Evolutionary conservation across 2,329 filamentous ascomycete species (phyloP), one percentile per base, ranked within the genome.

Genomic region (Alternaria longipes): DNA sequence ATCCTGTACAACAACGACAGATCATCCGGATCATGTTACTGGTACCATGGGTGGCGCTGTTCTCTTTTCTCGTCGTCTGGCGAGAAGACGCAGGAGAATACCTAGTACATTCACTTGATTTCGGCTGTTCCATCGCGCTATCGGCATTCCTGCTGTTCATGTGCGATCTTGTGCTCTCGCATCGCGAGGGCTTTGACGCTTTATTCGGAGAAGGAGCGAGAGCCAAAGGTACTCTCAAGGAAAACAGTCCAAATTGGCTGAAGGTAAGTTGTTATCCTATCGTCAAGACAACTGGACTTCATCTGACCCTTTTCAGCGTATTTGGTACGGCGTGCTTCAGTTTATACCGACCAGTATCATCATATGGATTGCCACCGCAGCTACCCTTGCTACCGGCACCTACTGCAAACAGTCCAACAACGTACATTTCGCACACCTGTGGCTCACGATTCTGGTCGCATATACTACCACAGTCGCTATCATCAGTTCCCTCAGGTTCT

Each of bases 251-350:
- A 8, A 36, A 12, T n/a, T 74, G 67, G 65, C 52, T 77, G 8
- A 76, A 67, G 66, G 74, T 73, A 63, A 40, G 12, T 22, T 38
- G 0, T 30, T 49, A 45, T 14, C 11, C 18, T 30, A 14, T n/a
- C 41, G 4, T 18, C 18, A 14, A 26, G 4, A 24, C 26, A 26
- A 8, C 0, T 7, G 36, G 16, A 40, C 8, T 5, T 4, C 8
- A 26, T 20, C 57, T 52, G 18, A 56, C 38, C 22, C 14, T 30
- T 11, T n/a, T 6, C 49, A 77, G 74, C 62, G 65, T 22, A 63
- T 46, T 6, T 76, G 73, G 75, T 77, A 75, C 56, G 59, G 65
- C 14, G 72, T 74, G 1, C 69, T 77, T 20, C 74, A 77, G 44
- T 76, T 72, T 59, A 74, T 77, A 26, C 74, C 72, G 8, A 62